Base-by-base conservation (phyloP, 495 filamentous ascomycete species). In the Penicillium diatomitis region DNA sequence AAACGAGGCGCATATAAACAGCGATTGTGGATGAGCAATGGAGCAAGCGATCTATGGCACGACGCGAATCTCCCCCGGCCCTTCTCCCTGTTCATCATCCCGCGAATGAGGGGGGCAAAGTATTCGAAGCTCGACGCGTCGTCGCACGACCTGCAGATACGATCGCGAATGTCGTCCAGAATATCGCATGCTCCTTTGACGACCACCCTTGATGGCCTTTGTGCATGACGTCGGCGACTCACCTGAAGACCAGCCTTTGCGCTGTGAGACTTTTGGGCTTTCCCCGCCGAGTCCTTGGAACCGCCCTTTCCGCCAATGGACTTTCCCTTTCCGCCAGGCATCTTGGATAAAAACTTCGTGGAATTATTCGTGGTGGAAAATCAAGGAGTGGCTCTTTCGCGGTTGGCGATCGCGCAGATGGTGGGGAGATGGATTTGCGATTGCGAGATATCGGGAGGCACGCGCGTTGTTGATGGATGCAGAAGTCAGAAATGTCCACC, bases 221-320 rank as follows among this genome's bases (percentile, higher is more conserved):
- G 38, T 1, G 8, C 35, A 49, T 3, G 44, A 51, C 40, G 32
- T 40, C 41, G 41, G 34, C 37, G 27, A 81, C 92, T 80, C 75
- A 98, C 92, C 86, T 98, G 92, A 62, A 98, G 80, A 69, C 92
- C 92, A 70, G 92, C 92, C 72, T 96, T 95, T 60, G 88, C 88
- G 58, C 91, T 96, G 76, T 98, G 92, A 62, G 90, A 96, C 74
- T 96, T 91, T 70, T 97, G 90, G 60, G 87, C 86, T 77, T 96
- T 96, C 67, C 79, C 77, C 60, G 77, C 75, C 67, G 67, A 76
- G 72, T 80, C 79, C 60, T 77, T 81, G 44, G 82, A 86, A 61
- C 87, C 87, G 48, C 86, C 92, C 84, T 98, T 97, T 61, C 94
- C 92, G 58, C 88, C 88, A 53, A 90, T 85, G 50, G 86, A 90